Conservation (phyloP, 352 stramenopile genomes). For the Globisporangium irregulare region DNA sequence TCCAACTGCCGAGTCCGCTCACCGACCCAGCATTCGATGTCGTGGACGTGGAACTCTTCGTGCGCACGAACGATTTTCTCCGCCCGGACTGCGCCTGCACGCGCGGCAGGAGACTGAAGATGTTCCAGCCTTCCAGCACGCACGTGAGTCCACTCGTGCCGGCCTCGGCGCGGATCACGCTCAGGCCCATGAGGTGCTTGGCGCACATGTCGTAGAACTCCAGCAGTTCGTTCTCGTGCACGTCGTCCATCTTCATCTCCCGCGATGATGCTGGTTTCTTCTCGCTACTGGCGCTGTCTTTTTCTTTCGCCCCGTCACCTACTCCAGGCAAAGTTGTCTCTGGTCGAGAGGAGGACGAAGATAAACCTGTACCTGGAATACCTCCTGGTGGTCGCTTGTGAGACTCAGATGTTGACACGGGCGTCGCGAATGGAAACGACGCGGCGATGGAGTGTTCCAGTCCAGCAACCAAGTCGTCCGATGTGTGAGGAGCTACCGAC, state of each 20-base stretch:
- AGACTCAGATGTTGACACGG: constrained; percentile 19
- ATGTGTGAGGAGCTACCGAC: neutral
- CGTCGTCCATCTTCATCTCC: constrained; percentile 28
- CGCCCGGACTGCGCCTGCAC: constrained; percentile 22
- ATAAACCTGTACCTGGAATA: neutral
- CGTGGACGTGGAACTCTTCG: constrained; percentile 29
- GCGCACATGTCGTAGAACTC: constrained; percentile 56
- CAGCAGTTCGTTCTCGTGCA: constrained; percentile 43
- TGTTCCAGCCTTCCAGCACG: constrained; percentile 59
- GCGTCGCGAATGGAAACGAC: constrained; percentile 23
- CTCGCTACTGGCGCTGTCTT: neutral
- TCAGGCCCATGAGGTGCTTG: constrained; percentile 47
- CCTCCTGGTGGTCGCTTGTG: constrained; percentile 7
- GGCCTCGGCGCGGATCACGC: constrained; percentile 52
- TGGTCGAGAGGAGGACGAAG: neutral
- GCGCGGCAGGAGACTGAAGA: constrained; percentile 58
- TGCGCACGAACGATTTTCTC: constrained; percentile 33
- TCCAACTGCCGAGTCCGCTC: neutral
- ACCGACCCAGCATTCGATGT: constrained; percentile 4
- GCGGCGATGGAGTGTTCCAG: constrained; percentile 14
- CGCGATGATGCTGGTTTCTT: constrained; percentile 2
- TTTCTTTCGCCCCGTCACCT: neutral
- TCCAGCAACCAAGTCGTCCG: constrained; percentile 7
- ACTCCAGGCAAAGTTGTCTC: neutral
- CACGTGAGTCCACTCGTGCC: constrained; percentile 62